phyloP scores from a whole-genome alignment of 352 stramenopile species.

The Pythium brachiatum region DNA sequence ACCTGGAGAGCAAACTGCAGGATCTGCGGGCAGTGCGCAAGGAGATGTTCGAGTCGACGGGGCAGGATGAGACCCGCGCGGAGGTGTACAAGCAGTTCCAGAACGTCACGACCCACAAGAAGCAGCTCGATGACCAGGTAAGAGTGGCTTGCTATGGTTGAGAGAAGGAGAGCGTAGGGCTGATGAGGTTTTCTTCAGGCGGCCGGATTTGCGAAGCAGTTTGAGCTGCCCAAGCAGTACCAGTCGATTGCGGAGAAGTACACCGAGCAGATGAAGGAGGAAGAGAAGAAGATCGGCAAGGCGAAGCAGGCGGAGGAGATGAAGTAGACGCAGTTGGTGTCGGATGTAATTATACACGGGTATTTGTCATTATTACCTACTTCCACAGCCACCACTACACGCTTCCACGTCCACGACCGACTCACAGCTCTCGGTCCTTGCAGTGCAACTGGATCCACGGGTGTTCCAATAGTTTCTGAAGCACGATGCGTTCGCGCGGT shows the following conservation, averaged over 20 bases:
- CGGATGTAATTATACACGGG: slow-evolving; percentile 3
- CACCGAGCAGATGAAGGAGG: slow-evolving; percentile 33
- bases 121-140: slow-evolving; percentile 63
- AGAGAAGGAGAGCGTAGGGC: background rate
- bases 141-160: background rate
- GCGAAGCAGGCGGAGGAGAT: background rate
- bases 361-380: slow-evolving; percentile 17
- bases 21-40: slow-evolving; percentile 55
- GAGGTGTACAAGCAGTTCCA: slow-evolving; percentile 63
- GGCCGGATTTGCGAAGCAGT: slow-evolving; percentile 72
- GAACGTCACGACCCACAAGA: slow-evolving; percentile 54
- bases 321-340: background rate
- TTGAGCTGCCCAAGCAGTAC: slow-evolving; percentile 66
- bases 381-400: background rate
- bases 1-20: slow-evolving; percentile 61
- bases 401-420: background rate
- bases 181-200: slow-evolving; percentile 26
- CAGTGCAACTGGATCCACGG: slow-evolving; percentile 93
- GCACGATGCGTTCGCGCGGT: slow-evolving; percentile 89
- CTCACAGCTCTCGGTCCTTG: slow-evolving; percentile 23
- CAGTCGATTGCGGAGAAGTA: slow-evolving; percentile 64
- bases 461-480: slow-evolving; percentile 93
- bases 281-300: slow-evolving; percentile 19
- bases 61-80: slow-evolving; percentile 48
- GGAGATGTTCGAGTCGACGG: slow-evolving; percentile 56